Percentiles rank a stretch among this genome's conserved stretches.
phyloP scores from a whole-genome alignment of 2,329 filamentous ascomycete species.

The Helminthosporium solani region DNA sequence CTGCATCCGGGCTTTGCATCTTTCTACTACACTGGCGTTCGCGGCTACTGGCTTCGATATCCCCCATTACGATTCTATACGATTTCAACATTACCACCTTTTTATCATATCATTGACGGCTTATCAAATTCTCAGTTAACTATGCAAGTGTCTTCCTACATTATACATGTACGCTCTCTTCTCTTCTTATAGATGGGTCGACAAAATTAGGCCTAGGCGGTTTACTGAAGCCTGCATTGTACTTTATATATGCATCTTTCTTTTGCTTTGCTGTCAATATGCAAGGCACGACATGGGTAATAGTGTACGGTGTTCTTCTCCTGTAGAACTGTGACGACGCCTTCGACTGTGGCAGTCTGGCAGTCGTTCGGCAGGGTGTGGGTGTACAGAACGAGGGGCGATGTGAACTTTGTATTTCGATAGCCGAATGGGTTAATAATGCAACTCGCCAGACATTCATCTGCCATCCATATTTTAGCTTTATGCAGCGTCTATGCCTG shows the following conservation, averaged over 20 bases:
- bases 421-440: not conserved
- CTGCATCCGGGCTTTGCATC: conserved; percentile 9
- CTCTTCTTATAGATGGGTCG: not conserved
- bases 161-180: not conserved
- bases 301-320: not conserved
- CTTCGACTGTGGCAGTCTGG: too few relatives aligned
- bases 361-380: too few relatives aligned
- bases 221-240: conserved; percentile 4
- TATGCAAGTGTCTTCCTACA: not conserved
- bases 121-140: not conserved
- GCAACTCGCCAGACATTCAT: not conserved
- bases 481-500: too few relatives aligned
- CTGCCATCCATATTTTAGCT: not conserved
- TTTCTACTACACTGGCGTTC: conserved; percentile 15
- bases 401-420: not conserved
- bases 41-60: conserved; percentile 8
- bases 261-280: not conserved
- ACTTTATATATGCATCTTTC: conserved; percentile 7
- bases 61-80: conserved; percentile 16
- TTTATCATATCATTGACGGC: not conserved
- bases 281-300: not conserved
- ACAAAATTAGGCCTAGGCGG: not conserved
- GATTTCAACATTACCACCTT: conserved; percentile 13
- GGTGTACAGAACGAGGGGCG: too few relatives aligned
- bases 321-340: not conserved